Percentiles rank a stretch among this genome's conserved stretches.
Conservation (phyloP, 192 early-diverging fungal genomes). For the Dispira simplex region DNA sequence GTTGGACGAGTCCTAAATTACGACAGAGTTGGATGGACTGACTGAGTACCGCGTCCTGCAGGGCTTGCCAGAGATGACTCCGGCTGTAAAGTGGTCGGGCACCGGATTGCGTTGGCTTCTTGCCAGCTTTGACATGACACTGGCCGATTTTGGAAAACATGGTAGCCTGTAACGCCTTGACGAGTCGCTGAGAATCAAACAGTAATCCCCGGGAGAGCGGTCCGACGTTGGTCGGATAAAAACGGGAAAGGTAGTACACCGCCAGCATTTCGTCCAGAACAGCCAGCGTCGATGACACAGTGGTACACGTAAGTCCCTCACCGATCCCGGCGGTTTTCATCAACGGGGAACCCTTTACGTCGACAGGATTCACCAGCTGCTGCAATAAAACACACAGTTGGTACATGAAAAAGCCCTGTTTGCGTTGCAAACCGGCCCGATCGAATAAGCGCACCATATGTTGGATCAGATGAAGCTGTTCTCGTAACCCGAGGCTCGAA, state of each 20-base stretch:
- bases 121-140: no score
- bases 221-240: no score
- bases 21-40: background rate
- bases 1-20: background rate
- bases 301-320: background rate
- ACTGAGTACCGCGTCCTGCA: background rate
- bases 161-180: no score
- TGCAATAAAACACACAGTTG: background rate
- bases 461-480: background rate
- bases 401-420: conserved; percentile 2
- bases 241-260: background rate
- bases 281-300: background rate
- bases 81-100: no score
- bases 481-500: background rate
- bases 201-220: no score
- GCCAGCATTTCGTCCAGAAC: background rate
- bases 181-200: no score
- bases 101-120: no score
- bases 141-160: no score
- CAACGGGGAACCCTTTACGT: background rate
- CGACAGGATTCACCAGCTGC: background rate
- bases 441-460: background rate
- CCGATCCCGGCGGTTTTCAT: background rate
- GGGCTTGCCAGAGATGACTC: background rate
- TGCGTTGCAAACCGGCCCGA: background rate